A percentile compares a stretch with the other conserved stretches of the same genome.
These are phyloP conservation scores for Hypholoma fasciculare DNA, from an alignment of 768 basidiomycete genomes.

Conservation along the genomic window DNA sequence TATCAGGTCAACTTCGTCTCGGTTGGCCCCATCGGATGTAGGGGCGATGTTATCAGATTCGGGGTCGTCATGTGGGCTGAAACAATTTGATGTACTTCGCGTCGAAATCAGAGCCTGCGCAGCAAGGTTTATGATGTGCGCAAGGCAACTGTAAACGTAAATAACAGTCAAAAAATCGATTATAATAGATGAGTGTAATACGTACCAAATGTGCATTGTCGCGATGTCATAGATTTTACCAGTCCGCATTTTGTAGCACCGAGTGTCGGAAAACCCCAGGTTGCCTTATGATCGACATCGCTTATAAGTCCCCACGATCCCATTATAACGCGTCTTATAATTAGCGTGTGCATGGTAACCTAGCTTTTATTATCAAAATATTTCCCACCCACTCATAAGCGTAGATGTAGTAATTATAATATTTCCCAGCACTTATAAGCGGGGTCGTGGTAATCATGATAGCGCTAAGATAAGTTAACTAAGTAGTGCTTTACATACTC, in stretches of 20 bases:
- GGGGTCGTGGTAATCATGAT: no score
- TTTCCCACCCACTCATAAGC: no score
- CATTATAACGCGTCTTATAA: no score
- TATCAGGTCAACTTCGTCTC: constrained; percentile 16
- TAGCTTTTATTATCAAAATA: no score
- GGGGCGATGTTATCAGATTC: constrained; percentile 1
- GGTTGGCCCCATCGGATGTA: neutral
- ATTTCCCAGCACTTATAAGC: no score
- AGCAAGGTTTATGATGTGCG: constrained; percentile 18
- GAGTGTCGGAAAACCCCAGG: no score
- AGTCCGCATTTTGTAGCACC: neutral
- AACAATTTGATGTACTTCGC: constrained; percentile 9
- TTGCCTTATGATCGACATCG: no score
- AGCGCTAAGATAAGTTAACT: no score
- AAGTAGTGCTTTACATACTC: no score
- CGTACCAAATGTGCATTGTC: constrained; percentile 7
- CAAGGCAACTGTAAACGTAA: constrained; percentile 18
- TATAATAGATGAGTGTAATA: neutral
- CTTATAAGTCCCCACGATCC: no score
- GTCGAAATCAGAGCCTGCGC: constrained; percentile 11
- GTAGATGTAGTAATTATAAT: no score
- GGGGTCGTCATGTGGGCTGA: neutral
- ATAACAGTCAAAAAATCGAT: neutral
- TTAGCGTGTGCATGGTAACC: no score
- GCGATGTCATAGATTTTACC: neutral